phyloP scores from a whole-genome alignment of 768 basidiomycete genomes.

The Paxillus involutus region DNA sequence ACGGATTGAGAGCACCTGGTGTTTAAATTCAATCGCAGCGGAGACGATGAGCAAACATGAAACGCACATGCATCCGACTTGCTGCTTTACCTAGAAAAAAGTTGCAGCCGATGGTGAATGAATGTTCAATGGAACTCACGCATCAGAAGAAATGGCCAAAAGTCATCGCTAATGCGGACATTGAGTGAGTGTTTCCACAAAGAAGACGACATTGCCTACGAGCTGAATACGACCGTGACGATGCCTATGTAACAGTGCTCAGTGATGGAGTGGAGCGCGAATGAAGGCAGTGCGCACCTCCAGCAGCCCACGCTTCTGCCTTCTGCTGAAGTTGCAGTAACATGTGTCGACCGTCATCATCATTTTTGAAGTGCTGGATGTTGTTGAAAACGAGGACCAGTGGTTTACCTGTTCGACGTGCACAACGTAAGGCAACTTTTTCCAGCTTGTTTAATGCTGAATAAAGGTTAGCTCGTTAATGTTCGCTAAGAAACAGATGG shows the following conservation, averaged over 20 bases:
- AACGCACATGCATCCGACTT: constrained; percentile 68
- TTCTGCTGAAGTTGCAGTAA: constrained; percentile 85
- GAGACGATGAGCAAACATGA: background rate
- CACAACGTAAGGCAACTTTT: constrained; percentile 75
- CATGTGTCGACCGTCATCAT: constrained; percentile 74
- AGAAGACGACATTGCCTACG: constrained; percentile 41
- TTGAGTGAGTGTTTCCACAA: constrained; percentile 12
- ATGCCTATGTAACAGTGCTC: constrained; percentile 46
- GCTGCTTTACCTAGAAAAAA: constrained; percentile 56
- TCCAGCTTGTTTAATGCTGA: constrained; percentile 79
- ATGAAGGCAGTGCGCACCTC: constrained; percentile 45
- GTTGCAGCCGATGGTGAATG: constrained; percentile 11
- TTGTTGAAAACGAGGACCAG: constrained; percentile 84
- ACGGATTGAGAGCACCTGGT: constrained; percentile 65
- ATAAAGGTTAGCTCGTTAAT: constrained; percentile 1
- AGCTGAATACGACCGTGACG: constrained; percentile 75
- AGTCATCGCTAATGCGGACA: constrained; percentile 64
- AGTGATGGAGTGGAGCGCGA: constrained; percentile 6
- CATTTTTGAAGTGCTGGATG: constrained; percentile 70
- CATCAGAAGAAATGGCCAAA: constrained; percentile 75
- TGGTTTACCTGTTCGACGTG: constrained; percentile 58
- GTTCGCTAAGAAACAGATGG: background rate
- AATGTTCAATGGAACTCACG: constrained; percentile 39
- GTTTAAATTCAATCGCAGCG: constrained; percentile 6
- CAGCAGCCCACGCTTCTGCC: constrained; percentile 84